Base-by-base conservation (phyloP, 257 asterid species). In the Penstemon davidsonii region DNA sequence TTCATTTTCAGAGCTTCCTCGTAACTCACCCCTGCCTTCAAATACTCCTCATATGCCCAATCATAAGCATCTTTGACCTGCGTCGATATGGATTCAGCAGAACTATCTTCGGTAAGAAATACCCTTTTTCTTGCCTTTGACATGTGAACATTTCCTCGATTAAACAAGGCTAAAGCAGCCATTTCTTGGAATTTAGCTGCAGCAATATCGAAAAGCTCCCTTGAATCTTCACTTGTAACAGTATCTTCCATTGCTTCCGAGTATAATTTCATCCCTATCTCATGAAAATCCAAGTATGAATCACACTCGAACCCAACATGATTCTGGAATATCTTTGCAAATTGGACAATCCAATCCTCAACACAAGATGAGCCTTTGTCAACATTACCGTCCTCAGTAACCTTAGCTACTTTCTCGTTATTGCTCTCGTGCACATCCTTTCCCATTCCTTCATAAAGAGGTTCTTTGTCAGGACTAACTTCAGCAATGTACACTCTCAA, bases 61-160 rank as follows among this genome's bases (percentile, higher is more conserved):
- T 86, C 95, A 47, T 84, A 86, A 62, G 96, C 89, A 47, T 79
- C 67, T 76, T 83, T 86, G 15, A 89, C 83, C 87, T 84, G 85
- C 36, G 12, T 72, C 56, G 72, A 68, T 19, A 76, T 61, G 8
- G 84, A 71, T 70, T 92, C 98, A 41, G 78, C 36, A 53, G 87
- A 79, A 68, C 60, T 72, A 37, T 86, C 96, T 76, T 86, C 96
- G 42, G 80, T 72, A 52, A 80, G 62, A 74, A 67, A 69, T 50
- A 86, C 84, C 76, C 84, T 81, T 76, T 83, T 92, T 78, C 98
- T 81, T 49, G 95, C 95, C 85, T 83, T 85, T 51, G 96, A 87
- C 85, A 89, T 78, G 81, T 92, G 87, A 55, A 92, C 89, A 58
- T 92, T 89, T 64, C 96, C 98, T 96, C 96, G 87, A 69, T 92